These are phyloP conservation scores for Roridomyces roridus DNA, from an alignment of 768 basidiomycete genomes.

Conservation along the genomic window DNA sequence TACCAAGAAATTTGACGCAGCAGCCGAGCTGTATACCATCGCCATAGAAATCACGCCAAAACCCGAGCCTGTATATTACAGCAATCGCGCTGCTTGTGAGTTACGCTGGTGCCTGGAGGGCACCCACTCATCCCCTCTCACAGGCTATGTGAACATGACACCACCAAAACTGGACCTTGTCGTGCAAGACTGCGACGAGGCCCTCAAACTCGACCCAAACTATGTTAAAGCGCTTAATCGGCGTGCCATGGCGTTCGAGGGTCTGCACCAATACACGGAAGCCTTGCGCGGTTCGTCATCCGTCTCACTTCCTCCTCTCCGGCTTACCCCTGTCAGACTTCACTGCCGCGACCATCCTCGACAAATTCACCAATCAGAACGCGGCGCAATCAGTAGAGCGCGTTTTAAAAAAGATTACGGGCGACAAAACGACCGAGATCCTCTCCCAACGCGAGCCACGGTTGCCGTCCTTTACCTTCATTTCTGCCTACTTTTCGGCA, in stretches of 20 bases:
- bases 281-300: slow-evolving; percentile 72
- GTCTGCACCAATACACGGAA: slow-evolving; percentile 74
- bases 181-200: slow-evolving; percentile 87
- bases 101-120: slow-evolving; percentile 16
- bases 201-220: slow-evolving; percentile 78
- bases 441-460: slow-evolving; percentile 42
- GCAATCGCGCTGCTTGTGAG: slow-evolving; percentile 96
- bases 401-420: slow-evolving; percentile 85
- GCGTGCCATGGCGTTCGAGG: slow-evolving; percentile 85
- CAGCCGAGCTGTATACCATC: slow-evolving; percentile 71
- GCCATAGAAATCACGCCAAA: slow-evolving; percentile 78
- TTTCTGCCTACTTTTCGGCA: slow-evolving; percentile 95
- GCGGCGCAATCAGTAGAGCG: slow-evolving; percentile 87
- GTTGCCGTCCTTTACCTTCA: slow-evolving; percentile 47
- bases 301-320: neutral
- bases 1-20: slow-evolving; percentile 60
- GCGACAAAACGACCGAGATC: slow-evolving; percentile 74
- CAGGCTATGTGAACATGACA: slow-evolving; percentile 90
- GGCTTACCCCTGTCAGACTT: slow-evolving; percentile 62
- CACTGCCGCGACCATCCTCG: slow-evolving; percentile 95
- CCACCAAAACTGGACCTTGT: slow-evolving; percentile 86
- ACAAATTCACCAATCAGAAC: slow-evolving; percentile 85
- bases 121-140: neutral
- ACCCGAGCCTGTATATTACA: slow-evolving; percentile 92
- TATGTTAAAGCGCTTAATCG: slow-evolving; percentile 94